These are phyloP conservation scores for Fusarium buharicum DNA, from an alignment of 2,329 filamentous ascomycete genomes.

Conservation along the genomic window DNA sequence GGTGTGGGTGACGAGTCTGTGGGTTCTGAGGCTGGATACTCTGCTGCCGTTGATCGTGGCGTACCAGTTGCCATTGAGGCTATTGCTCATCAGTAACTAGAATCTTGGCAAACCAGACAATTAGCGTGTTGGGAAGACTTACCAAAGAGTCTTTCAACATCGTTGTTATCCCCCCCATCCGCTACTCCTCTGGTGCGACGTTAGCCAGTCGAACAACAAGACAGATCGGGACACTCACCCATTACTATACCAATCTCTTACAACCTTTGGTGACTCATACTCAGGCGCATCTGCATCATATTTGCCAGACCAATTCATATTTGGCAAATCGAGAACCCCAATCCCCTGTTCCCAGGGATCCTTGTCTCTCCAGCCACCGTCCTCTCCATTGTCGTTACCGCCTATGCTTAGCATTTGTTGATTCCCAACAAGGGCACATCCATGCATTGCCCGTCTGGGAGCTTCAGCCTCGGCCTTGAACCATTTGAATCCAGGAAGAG, in stretches of 20 bases:
- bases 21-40: not conserved
- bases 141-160: not conserved
- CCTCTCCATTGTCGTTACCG: not conserved
- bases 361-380: not conserved
- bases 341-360: conserved; percentile 8
- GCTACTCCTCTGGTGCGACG: not conserved
- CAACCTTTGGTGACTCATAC: not conserved
- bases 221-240: not conserved
- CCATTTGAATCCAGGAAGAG: not conserved
- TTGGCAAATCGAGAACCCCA: conserved; percentile 1
- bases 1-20: not conserved
- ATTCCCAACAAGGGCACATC: conserved; percentile 4
- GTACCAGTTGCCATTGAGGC: not conserved
- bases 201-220: not conserved
- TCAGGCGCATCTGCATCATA: not conserved
- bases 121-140: no score
- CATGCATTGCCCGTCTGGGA: not conserved
- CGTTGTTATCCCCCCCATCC: not conserved
- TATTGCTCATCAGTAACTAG: not conserved
- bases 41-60: not conserved
- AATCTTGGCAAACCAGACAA: not conserved
- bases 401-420: not conserved
- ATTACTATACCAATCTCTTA: not conserved
- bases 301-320: not conserved
- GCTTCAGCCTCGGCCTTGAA: not conserved